phyloP scores from a whole-genome alignment of 2,329 filamentous ascomycete species.

The Bipolaris gigantea region DNA sequence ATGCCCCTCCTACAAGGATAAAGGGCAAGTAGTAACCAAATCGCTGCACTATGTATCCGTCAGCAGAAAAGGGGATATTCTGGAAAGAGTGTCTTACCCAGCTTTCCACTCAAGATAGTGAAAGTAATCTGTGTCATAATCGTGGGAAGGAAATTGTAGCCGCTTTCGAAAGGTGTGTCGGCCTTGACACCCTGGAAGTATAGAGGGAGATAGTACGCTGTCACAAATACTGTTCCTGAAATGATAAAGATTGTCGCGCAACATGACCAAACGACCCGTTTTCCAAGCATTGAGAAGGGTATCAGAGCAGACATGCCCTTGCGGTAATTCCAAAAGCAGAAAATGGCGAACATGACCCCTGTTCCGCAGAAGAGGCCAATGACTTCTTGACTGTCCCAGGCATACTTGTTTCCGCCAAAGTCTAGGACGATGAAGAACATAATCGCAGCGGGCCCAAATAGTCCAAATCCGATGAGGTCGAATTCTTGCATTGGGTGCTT shows the following conservation, averaged over 20 bases:
- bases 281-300: slow-evolving; percentile 43
- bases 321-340: slow-evolving; percentile 54
- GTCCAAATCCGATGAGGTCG: slow-evolving; percentile 54
- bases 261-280: slow-evolving; percentile 37
- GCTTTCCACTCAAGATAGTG: slow-evolving; percentile 51
- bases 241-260: slow-evolving; percentile 58
- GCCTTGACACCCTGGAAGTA: slow-evolving; percentile 69
- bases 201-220: slow-evolving; percentile 68
- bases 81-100: not conserved
- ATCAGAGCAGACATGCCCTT: slow-evolving; percentile 66
- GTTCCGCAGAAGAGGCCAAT: slow-evolving; percentile 56
- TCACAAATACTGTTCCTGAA: slow-evolving; percentile 60
- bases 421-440: slow-evolving; percentile 55
- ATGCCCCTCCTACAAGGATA: slow-evolving; percentile 25
- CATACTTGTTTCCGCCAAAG: slow-evolving; percentile 53
- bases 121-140: slow-evolving; percentile 21
- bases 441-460: slow-evolving; percentile 50
- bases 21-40: slow-evolving; percentile 50
- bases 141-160: slow-evolving; percentile 19
- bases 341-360: slow-evolving; percentile 53
- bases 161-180: slow-evolving; percentile 44
- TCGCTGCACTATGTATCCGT: slow-evolving; percentile 35
- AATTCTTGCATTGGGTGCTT: slow-evolving; percentile 49
- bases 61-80: not conserved
- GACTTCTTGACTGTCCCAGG: slow-evolving; percentile 55